Base-by-base conservation (phyloP, 805 yeast genomes). In the Brettanomyces anomalus region DNA sequence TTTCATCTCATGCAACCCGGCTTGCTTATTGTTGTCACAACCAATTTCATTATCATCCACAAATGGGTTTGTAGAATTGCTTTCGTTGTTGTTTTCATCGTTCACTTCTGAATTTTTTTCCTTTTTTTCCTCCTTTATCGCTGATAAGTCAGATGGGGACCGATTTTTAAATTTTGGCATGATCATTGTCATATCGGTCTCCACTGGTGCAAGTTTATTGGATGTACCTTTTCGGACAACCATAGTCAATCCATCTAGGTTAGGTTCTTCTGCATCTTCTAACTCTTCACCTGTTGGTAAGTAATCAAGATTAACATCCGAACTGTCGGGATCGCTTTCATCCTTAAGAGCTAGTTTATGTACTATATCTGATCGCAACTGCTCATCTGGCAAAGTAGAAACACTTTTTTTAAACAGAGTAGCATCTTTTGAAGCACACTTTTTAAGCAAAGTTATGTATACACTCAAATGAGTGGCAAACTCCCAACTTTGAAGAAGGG, bases 101-200 rank as follows among this genome's bases (percentile, higher is more conserved):
- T 18, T 18, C 6, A n/a, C 17, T 8, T 7, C 39, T 24, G 31
- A 20, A 21, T 21, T 3, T 21, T 20, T 8, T 17, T 28, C 13
- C 4, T 16, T 11, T 11, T 41, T 42, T 24, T 24, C 28, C 28
- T 24, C 28, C 10, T 24, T 24, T 7, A 24, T 24, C 28, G 10
- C 10, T 24, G 28, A 24, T 11, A 24, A 24, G 6, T 24, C 28
- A 7, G 28, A 7, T 7, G 28, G 28, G 10, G 6, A 7, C 28
- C 10, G 28, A 24, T 24, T 24, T 16, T 34, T 33, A 16, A 40
- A 33, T 6, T 48, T 55, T 2, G 71, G 68, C 42, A 63, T 48
- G 2, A 66, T 54, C 65, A 60, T 65, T 0, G 71, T 65, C 64
- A 66, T 61, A 44, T 65, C 70, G 5, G 62, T 53, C n/a, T 48